Evolutionary conservation across 768 basidiomycete genomes (phyloP).

Genomic region (Sarcodon sp.): DNA sequence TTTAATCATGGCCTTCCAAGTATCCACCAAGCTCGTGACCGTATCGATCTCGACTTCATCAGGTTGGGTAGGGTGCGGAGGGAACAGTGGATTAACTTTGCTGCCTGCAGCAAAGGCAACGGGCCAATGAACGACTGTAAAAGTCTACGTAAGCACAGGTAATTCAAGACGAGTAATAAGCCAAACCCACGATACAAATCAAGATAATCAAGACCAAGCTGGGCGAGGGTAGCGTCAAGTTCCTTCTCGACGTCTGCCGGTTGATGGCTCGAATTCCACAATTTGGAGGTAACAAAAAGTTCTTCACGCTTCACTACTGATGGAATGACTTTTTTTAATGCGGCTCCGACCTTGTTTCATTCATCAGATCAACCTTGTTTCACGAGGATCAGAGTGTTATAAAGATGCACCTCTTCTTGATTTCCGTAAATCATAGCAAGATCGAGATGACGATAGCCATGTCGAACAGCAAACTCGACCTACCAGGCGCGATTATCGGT

Average conservation of each 20-base stretch:
- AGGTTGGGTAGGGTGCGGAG: slow-evolving; percentile 30
- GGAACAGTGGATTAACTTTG: slow-evolving; percentile 29
- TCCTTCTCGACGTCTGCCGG: slow-evolving; percentile 59
- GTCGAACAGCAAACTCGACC: slow-evolving; percentile 35
- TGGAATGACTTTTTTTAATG: slow-evolving; percentile 36
- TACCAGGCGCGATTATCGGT: slow-evolving; percentile 13
- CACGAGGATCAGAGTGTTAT: neutral
- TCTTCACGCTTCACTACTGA: slow-evolving; percentile 38
- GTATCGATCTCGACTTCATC: slow-evolving; percentile 43
- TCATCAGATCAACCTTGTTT: slow-evolving; percentile 21
- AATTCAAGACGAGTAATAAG: neutral
- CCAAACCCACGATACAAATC: slow-evolving; percentile 39
- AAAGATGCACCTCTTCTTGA: slow-evolving; percentile 18
- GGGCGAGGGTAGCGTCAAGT: slow-evolving; percentile 51
- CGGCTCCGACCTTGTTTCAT: slow-evolving; percentile 60
- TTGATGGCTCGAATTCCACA: slow-evolving; percentile 70
- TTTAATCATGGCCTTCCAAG: slow-evolving; percentile 71
- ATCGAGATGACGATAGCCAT: slow-evolving; percentile 61
- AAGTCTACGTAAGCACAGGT: neutral
- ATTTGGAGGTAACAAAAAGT: slow-evolving; percentile 58
- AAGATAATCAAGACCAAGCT: slow-evolving; percentile 56
- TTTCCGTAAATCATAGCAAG: slow-evolving; percentile 54
- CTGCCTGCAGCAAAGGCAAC: slow-evolving; percentile 47
- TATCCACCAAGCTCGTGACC: slow-evolving; percentile 53
- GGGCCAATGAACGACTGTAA: slow-evolving; percentile 69